Evolutionary conservation across 768 basidiomycete species (phyloP).

Genomic region (Auricularia cornea): DNA sequence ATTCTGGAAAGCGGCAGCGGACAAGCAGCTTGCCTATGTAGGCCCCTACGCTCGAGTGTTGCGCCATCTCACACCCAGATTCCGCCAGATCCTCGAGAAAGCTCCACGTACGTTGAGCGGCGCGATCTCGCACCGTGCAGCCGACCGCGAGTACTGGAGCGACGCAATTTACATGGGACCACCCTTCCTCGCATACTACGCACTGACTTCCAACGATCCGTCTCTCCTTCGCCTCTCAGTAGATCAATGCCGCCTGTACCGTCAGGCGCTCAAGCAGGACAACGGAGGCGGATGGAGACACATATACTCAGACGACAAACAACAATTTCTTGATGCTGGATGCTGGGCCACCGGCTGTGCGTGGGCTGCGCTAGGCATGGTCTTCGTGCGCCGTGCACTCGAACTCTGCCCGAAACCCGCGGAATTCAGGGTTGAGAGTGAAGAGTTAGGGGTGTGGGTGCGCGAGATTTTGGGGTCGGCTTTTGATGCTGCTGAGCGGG

Average conservation of each 20-base stretch:
- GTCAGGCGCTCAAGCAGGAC: not conserved
- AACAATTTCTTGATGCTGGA: not conserved
- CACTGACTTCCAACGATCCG: not conserved
- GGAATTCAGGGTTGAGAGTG: not conserved
- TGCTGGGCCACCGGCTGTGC: not conserved
- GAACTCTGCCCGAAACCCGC: not conserved
- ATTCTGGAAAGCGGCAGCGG: slow-evolving; percentile 1
- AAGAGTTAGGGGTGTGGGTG: not conserved
- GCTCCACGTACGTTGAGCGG: slow-evolving; percentile 27
- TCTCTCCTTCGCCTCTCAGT: not conserved
- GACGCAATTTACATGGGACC: not conserved
- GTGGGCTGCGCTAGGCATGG: not conserved
- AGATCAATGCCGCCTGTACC: not conserved
- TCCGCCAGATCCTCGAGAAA: slow-evolving; percentile 15
- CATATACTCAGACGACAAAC: not conserved
- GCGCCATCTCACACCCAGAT: not conserved
- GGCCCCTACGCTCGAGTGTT: not conserved
- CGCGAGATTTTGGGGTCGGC: not conserved
- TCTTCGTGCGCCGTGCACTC: not conserved
- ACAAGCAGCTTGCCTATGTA: slow-evolving; percentile 2
- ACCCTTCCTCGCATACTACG: not conserved
- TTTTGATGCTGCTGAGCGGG: not conserved
- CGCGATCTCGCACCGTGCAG: slow-evolving; percentile 33
- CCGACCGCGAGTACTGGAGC: slow-evolving; percentile 25
- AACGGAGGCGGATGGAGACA: not conserved